Percentiles rank a stretch among this genome's conserved stretches.
Evolutionary conservation across 306 rosid genomes (phyloP).

Genomic region (Medicago ruthenica): DNA sequence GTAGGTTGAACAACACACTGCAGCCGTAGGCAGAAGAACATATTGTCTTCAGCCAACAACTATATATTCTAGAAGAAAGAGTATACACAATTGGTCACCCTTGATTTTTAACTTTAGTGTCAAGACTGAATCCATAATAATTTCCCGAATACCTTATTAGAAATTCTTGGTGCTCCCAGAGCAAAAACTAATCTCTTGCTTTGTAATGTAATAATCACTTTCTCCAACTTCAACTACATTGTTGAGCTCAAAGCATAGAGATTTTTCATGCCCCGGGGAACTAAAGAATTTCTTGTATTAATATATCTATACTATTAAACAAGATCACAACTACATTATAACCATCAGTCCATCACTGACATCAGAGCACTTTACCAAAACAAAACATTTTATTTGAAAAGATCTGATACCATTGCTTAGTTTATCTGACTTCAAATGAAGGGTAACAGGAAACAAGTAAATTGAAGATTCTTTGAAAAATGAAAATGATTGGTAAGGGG

Average conservation of each 20-base stretch:
- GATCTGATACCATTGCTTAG: not conserved
- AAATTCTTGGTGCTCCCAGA: too few relatives aligned
- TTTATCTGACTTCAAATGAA: not conserved
- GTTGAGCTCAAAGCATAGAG: not conserved
- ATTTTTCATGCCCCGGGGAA: not conserved
- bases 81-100: too few relatives aligned
- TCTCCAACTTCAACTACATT: not conserved
- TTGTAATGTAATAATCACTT: not conserved
- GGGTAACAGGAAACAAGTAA: conserved; percentile 20
- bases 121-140: too few relatives aligned
- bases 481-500: conserved; percentile 23
- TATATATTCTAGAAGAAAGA: too few relatives aligned
- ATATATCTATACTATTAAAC: not conserved
- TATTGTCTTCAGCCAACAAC: too few relatives aligned
- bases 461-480: conserved; percentile 18
- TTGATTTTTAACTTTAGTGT: too few relatives aligned
- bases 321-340: not conserved
- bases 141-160: too few relatives aligned
- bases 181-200: too few relatives aligned
- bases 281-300: not conserved
- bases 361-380: not conserved
- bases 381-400: not conserved
- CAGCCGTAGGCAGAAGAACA: too few relatives aligned
- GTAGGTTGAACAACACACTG: too few relatives aligned
- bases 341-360: not conserved